Percentiles rank a stretch among this genome's conserved stretches.
Evolutionary conservation across 1,284 basidiomycete genomes (phyloP).

Genomic region (Phenoliferia sp.): DNA sequence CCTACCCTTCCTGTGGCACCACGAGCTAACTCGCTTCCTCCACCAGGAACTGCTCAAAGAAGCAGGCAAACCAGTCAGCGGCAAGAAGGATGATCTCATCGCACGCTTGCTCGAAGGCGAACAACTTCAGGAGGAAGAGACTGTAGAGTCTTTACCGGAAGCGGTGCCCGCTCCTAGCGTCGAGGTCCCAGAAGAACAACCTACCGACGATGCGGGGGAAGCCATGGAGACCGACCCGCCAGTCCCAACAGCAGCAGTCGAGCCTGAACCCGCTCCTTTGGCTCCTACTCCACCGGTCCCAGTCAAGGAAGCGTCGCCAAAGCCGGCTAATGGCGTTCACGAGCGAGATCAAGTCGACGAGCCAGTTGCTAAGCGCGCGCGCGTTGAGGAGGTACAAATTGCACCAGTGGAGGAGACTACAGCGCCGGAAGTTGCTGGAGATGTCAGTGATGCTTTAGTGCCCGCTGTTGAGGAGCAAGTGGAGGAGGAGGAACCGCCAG

Average conservation of each 20-base stretch:
- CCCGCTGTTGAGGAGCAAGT: slow-evolving; percentile 23
- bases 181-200: background rate
- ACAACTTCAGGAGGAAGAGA: background rate
- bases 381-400: background rate
- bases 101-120: slow-evolving; percentile 17
- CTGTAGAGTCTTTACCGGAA: background rate
- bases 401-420: background rate
- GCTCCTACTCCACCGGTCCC: too few species aligned
- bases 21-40: background rate
- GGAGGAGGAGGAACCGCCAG: slow-evolving; percentile 39
- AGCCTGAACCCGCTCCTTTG: background rate
- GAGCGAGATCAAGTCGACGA: slow-evolving; percentile 7
- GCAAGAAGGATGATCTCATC: slow-evolving; percentile 34
- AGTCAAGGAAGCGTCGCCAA: background rate
- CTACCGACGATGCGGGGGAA: background rate
- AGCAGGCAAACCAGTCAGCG: slow-evolving; percentile 16
- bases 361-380: slow-evolving; percentile 12
- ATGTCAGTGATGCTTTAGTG: background rate
- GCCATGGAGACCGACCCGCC: background rate
- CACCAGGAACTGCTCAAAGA: slow-evolving; percentile 28
- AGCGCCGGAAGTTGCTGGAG: background rate
- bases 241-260: background rate
- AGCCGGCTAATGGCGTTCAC: background rate
- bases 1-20: background rate
- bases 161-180: background rate